phyloP scores from a whole-genome alignment of 2,329 filamentous ascomycete genomes.

The Penicillium corylophilum region DNA sequence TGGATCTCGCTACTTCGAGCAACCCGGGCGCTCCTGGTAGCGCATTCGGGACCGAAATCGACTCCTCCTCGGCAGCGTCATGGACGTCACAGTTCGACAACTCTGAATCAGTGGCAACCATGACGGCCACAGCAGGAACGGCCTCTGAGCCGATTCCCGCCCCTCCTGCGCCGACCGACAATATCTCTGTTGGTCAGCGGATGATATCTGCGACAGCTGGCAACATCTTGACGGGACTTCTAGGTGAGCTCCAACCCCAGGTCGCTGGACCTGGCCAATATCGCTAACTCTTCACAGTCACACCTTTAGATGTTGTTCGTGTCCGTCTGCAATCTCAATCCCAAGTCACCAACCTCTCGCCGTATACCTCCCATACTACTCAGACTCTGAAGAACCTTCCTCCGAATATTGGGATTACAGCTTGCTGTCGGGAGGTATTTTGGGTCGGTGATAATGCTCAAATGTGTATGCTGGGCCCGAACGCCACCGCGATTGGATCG shows the following conservation, averaged over 20 bases:
- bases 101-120: slow-evolving; percentile 26
- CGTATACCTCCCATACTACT: slow-evolving; percentile 52
- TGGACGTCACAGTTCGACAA: slow-evolving; percentile 34
- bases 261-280: neutral
- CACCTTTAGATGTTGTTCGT: slow-evolving; percentile 92
- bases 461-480: slow-evolving; percentile 69
- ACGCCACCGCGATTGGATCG: slow-evolving; percentile 42
- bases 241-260: slow-evolving; percentile 60
- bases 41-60: slow-evolving; percentile 13
- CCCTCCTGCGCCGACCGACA: slow-evolving; percentile 20
- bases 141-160: slow-evolving; percentile 18
- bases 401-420: slow-evolving; percentile 83
- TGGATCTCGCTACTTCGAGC: slow-evolving; percentile 10
- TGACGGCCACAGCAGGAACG: slow-evolving; percentile 33
- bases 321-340: slow-evolving; percentile 89
- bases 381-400: slow-evolving; percentile 66
- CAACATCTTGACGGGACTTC: slow-evolving; percentile 81
- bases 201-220: slow-evolving; percentile 93
- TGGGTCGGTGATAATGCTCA: slow-evolving; percentile 85
- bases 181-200: slow-evolving; percentile 81
- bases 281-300: slow-evolving; percentile 58
- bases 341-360: slow-evolving; percentile 54
- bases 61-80: slow-evolving; percentile 24
- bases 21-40: slow-evolving; percentile 6
- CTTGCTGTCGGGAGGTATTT: slow-evolving; percentile 96